Evolutionary conservation across 202 grass and related monocot genomes (phyloP).

Genomic region (Zoysia matrella): DNA sequence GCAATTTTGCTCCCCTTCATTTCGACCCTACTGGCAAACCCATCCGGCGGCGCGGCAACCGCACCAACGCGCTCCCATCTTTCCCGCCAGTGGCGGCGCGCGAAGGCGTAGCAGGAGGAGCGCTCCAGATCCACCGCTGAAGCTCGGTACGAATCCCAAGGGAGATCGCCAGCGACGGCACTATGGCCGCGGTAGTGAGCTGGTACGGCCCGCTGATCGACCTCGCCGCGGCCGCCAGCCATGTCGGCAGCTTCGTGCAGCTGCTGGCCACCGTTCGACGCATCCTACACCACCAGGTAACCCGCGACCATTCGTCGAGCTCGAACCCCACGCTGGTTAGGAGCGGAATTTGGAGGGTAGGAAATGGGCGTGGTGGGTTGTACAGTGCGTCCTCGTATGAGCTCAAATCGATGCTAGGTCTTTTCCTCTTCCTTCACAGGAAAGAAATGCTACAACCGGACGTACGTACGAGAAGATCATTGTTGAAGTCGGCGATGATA

Average conservation of each 20-base stretch:
- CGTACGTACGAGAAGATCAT: conserved; percentile 45
- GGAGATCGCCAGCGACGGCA: background rate
- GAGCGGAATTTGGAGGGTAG: background rate
- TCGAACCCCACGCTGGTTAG: background rate
- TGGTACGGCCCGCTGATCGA: conserved; percentile 86
- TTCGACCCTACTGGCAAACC: background rate
- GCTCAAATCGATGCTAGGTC: background rate
- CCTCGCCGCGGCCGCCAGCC: conserved; percentile 55
- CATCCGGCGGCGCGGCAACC: background rate
- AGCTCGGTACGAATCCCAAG: background rate
- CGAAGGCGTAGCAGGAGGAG: background rate
- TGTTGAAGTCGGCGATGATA: conserved; percentile 54
- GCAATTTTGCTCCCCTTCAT: background rate
- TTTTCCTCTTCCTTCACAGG: conserved; percentile 33
- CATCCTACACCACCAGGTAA: conserved; percentile 49
- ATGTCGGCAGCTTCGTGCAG: conserved; percentile 66
- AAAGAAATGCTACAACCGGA: conserved; percentile 36
- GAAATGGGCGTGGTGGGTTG: background rate
- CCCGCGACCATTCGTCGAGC: background rate
- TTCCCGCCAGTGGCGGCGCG: background rate
- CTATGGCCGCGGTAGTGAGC: conserved; percentile 50
- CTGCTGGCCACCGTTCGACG: conserved; percentile 52
- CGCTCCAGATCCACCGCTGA: background rate
- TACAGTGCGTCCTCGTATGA: background rate
- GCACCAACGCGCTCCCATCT: background rate